Evolutionary conservation across 345 rosid genomes (phyloP), one percentile per base, ranked within the genome.

Genomic region (Rhodamnia rubescens): DNA sequence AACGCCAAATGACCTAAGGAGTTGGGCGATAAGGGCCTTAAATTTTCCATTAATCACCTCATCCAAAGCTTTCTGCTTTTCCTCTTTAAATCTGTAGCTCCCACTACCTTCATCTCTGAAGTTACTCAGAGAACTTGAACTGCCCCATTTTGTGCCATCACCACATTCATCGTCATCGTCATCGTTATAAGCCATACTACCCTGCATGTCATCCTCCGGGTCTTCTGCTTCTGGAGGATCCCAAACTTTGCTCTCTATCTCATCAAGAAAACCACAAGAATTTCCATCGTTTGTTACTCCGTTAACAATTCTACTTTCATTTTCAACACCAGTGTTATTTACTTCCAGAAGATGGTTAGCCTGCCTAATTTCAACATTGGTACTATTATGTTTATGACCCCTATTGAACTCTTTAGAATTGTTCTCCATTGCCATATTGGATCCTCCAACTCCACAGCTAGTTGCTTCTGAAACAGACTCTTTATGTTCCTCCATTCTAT

Each of bases 161-260:
- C 91, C 93, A 82, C 91, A 94, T 49, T 93, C 98, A 14, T 95
- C 96, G 7, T 42, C 44, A 42, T 42, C 96, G 21, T 94, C 95
- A 32, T 94, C 95, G 18, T 84, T 87, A 90, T 88, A 89, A 29
- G 92, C 93, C 88, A 92, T 86, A 84, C 92, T 90, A 69, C 88
- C 91, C 69, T 92, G 96, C 84, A 88, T 40, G 49, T 95, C 95
- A 88, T 91, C 94, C 84, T 91, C 95, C 0, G 92, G 91, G 52
- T 92, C 92, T 82, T 93, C 97, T 42, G 98, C 88, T 89, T 93
- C 99, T 6, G 99, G 99, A 44, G 99, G 95, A 40, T 95, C 97
- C 99, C 99, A 97, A 74, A 92, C 84, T 26, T 84, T 84, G 8
- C 83, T 83, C 85, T 91, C 92, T 84, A 86, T 85, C 81, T 89